Conservation (phyloP, 1,284 basidiomycete species). For the Ceratobasidium papillatum region DNA sequence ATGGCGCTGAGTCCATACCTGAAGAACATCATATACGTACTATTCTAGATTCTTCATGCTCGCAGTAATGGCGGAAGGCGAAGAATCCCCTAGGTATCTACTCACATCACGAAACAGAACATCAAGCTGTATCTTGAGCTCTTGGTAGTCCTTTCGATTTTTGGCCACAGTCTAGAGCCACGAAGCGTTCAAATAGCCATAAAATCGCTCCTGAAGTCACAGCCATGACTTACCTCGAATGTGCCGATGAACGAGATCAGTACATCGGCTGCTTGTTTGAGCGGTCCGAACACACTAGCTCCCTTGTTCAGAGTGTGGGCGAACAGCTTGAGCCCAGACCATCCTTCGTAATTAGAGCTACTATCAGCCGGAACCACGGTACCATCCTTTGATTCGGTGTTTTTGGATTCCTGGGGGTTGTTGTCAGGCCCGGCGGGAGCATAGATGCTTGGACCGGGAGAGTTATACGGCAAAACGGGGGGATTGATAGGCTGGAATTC, state of each 20-base stretch:
- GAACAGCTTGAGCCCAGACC: neutral
- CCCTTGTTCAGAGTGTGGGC: neutral
- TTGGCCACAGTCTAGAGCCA: neutral
- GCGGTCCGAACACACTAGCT: neutral
- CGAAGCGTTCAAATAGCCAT: neutral
- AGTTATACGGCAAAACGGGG: no score
- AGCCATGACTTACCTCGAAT: neutral
- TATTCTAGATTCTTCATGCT: neutral
- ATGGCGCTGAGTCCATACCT: neutral
- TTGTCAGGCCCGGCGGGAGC: no score
- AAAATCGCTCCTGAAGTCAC: neutral
- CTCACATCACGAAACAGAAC: neutral
- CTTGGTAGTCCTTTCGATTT: neutral
- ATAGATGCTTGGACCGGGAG: no score
- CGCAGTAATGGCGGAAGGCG: neutral
- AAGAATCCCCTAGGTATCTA: no score
- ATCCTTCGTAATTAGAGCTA: neutral
- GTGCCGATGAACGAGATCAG: neutral
- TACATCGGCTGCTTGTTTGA: neutral
- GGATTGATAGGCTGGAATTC: no score
- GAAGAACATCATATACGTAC: neutral
- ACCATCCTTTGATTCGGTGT: no score
- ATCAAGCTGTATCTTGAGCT: neutral
- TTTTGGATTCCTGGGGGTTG: no score
- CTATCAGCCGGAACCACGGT: no score